Base-by-base conservation (phyloP, 1,139 yeast species). In the Candida smagusa region DNA sequence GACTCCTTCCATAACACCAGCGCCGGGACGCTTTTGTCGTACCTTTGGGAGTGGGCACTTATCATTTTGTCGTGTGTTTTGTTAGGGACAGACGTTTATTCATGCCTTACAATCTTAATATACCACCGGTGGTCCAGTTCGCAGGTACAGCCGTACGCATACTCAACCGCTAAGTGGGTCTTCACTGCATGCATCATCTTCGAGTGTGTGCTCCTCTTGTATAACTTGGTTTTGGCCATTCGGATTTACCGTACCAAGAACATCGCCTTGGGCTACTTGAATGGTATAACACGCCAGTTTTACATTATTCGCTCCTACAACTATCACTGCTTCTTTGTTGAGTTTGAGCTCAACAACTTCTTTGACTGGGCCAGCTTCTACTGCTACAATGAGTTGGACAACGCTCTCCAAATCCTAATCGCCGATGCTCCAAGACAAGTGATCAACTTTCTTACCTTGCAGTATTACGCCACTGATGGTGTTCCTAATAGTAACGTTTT, bases 381-480 rank as follows among this genome's bases (percentile, higher is more conserved):
- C 49, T 74, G 82, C 4, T 86, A 79, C 57, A 78, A 77, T 51
- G 83, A 86, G 41, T 61, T 86, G 39, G 80, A 81, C 46, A 74
- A 76, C 34, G 86, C 92, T 54, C 56, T 81, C 11, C 77, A 77
- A 41, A 68, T 85, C 26, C 49, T 84, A 12, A 65, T 85, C 32
- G 90, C 95, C 1, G 96, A 88, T 50, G 74, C 90, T 5, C 96
- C 96, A n/a, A 75, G 96, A 58, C 96, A 88, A 61, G 83, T 84
- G 2, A 76, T 88, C 48, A 88, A 88, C 55, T 84, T 89, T 22
- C 63, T 85, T 47, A 86, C 96, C 0, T 60, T 84, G 27, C 70
- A 82, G 53, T 67, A 63, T 41, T 72, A 74, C 41, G 79, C 80
- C 7, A 72, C 84, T 5, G 66, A 61, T 33, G 69, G 66, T 7